Percentiles rank a stretch among this genome's conserved stretches.
These are phyloP conservation scores for Yamadazyma akitaensis DNA, from an alignment of 805 yeast species.

Conservation along the genomic window DNA sequence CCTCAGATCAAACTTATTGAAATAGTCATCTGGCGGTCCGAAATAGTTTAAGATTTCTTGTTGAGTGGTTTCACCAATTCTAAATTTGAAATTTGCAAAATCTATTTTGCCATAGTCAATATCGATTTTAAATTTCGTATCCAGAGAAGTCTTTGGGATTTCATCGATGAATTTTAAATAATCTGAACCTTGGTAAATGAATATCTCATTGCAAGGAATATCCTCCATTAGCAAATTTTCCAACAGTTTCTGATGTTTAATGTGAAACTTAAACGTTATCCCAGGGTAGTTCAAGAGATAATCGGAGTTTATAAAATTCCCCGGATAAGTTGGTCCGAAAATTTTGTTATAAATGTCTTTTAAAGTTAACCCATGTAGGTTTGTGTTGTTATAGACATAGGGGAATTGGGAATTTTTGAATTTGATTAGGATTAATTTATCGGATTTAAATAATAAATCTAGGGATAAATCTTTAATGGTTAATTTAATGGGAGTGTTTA, in stretches of 20 bases:
- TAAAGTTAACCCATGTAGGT: constrained; percentile 22
- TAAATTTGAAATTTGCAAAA: constrained; percentile 10
- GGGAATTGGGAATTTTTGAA: constrained; percentile 7
- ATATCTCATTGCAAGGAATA: constrained; percentile 35
- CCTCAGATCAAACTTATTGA: constrained; percentile 45
- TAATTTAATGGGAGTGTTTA: constrained; percentile 27
- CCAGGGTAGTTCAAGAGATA: constrained; percentile 58
- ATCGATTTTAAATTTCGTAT: constrained; percentile 9
- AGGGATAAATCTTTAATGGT: constrained; percentile 16
- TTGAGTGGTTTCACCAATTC: constrained; percentile 45
- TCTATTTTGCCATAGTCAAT: too few relatives aligned
- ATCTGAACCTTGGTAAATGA: constrained; percentile 33
- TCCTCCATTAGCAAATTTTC: constrained; percentile 33
- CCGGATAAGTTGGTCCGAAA: constrained; percentile 65
- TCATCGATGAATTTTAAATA: constrained; percentile 25
- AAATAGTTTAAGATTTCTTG: constrained; percentile 44
- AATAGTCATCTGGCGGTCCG: constrained; percentile 58
- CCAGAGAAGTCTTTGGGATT: neutral
- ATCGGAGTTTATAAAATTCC: constrained; percentile 25
- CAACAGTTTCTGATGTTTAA: constrained; percentile 15
- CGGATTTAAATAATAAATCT: constrained; percentile 26
- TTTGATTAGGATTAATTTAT: constrained; percentile 29
- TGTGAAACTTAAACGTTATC: constrained; percentile 46
- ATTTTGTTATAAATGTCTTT: constrained; percentile 50
- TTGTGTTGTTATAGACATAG: constrained; percentile 28